Evolutionary conservation across 2,329 filamentous ascomycete genomes (phyloP).

Genomic region (Stagonosporopsis rhizophila): DNA sequence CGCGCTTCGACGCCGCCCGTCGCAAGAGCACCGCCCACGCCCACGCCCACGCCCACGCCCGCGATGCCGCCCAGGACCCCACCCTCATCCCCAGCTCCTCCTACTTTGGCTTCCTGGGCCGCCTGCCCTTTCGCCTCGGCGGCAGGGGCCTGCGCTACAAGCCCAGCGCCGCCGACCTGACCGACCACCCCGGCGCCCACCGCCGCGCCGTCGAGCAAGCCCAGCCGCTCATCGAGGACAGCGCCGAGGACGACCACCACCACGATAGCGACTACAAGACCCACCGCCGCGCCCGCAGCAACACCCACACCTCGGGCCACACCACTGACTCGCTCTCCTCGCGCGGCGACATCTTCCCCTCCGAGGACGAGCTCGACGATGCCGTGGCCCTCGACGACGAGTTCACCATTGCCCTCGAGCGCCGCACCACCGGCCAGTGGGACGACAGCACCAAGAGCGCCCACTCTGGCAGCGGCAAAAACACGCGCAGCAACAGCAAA

Average conservation of each 20-base stretch:
- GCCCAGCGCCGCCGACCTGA: conserved; percentile 87
- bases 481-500: conserved; percentile 53
- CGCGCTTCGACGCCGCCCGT: conserved; percentile 43
- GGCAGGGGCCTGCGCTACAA: conserved; percentile 82
- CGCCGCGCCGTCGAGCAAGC: conserved; percentile 65
- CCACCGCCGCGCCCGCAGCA: conserved; percentile 70
- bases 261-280: conserved; percentile 30
- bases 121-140: conserved; percentile 84
- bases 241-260: conserved; percentile 52
- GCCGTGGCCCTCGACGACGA: conserved; percentile 93
- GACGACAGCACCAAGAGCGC: conserved; percentile 75
- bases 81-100: conserved; percentile 90
- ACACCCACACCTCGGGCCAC: conserved; percentile 78
- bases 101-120: conserved; percentile 82
- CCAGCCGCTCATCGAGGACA: conserved; percentile 72
- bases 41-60: conserved; percentile 55
- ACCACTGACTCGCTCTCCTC: conserved; percentile 88
- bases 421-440: conserved; percentile 65
- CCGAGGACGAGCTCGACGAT: conserved; percentile 85
- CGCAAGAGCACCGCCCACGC: conserved; percentile 63
- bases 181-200: conserved; percentile 77
- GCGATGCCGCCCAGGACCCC: conserved; percentile 70
- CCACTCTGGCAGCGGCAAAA: conserved; percentile 53
- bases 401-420: conserved; percentile 82
- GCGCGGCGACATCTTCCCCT: conserved; percentile 87